Evolutionary conservation across 225 moss, liverwort and hornwort species (phyloP).

Genomic region (Physcomitrium patens): DNA sequence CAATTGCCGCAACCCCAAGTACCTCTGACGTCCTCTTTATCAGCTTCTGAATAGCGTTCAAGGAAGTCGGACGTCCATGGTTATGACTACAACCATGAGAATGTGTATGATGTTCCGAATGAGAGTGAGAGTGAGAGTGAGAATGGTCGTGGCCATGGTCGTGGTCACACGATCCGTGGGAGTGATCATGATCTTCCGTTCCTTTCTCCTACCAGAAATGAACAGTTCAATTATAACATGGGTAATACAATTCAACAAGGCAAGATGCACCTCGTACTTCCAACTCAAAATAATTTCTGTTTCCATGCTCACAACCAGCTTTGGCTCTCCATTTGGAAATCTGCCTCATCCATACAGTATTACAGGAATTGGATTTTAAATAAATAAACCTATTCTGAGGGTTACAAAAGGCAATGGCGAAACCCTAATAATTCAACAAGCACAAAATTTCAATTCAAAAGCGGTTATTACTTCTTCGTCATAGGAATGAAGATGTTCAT

Average conservation of each 20-base stretch:
- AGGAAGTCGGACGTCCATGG: conserved; percentile 44
- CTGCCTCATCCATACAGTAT: background rate
- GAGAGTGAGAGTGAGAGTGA: conserved; percentile 34
- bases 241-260: background rate
- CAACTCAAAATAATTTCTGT: no score
- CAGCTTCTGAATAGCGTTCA: conserved; percentile 70
- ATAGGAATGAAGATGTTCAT: conserved; percentile 43
- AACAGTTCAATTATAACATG: background rate
- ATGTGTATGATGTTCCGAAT: conserved; percentile 41
- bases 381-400: background rate
- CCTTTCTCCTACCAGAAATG: conserved; percentile 38
- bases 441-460: background rate
- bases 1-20: conserved; percentile 72
- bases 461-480: conserved; percentile 33
- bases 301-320: no score
- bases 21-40: conserved; percentile 63
- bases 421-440: background rate
- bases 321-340: no score
- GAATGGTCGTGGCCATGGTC: conserved; percentile 15
- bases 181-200: conserved; percentile 28
- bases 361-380: no score
- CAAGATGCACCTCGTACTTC: no score
- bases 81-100: conserved; percentile 45
- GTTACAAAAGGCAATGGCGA: background rate
- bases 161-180: conserved; percentile 33